phyloP scores from a whole-genome alignment of 73 alveolate genomes.

The Tetrahymena thermophila region DNA sequence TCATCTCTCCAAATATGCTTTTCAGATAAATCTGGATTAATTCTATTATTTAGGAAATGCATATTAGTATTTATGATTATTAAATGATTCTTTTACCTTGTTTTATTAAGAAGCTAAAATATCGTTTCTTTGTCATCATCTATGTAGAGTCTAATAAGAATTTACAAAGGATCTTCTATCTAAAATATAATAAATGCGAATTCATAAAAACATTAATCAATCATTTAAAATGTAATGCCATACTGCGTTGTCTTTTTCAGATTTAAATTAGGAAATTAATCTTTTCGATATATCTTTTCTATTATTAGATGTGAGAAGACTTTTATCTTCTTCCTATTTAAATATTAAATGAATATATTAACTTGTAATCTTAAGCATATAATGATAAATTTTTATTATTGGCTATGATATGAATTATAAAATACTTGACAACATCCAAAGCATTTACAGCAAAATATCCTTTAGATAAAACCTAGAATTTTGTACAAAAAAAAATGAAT shows the following conservation, averaged over 20 bases:
- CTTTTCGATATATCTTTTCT: constrained; percentile 26
- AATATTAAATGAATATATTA: not conserved
- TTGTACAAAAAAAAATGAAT: not conserved
- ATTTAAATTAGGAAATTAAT: constrained; percentile 16
- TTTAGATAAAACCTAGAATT: constrained; percentile 3
- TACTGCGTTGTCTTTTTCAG: constrained; percentile 8
- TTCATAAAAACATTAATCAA: not conserved
- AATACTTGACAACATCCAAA: constrained; percentile 30
- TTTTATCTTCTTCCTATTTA: constrained; percentile 30
- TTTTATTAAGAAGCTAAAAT: constrained; percentile 11
- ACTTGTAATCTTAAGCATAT: not conserved
- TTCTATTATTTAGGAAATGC: not conserved
- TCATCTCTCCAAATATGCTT: constrained; percentile 27
- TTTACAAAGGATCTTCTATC: not conserved
- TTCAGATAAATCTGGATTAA: constrained; percentile 4
- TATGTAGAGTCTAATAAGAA: constrained; percentile 1
- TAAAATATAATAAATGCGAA: not conserved
- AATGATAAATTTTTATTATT: not conserved
- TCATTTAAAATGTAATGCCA: not conserved
- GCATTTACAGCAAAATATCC: constrained; percentile 22
- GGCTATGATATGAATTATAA: not conserved
- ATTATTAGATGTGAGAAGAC: constrained; percentile 24
- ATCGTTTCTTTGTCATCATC: constrained; percentile 5
- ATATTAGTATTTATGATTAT: not conserved
- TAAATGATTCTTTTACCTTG: not conserved